phyloP scores from a whole-genome alignment of 2,329 filamentous ascomycete species.

The Fusarium stilboides region DNA sequence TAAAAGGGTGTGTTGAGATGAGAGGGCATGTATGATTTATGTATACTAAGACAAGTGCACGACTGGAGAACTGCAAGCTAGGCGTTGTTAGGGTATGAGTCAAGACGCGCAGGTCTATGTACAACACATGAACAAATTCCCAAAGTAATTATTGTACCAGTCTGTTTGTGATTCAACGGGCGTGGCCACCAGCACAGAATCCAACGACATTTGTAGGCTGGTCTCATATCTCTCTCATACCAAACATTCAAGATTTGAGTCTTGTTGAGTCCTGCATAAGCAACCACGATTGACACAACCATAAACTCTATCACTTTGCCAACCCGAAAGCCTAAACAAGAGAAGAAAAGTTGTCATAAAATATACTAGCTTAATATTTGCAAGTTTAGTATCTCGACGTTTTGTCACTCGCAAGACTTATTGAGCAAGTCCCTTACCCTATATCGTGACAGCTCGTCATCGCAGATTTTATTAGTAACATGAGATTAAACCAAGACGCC shows the following conservation, averaged over 20 bases:
- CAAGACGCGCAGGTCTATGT: constrained; percentile 4
- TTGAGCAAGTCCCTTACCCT: not conserved
- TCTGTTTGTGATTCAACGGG: too few relatives aligned
- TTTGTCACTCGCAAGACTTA: too few relatives aligned
- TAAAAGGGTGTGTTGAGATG: constrained; percentile 18
- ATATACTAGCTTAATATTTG: not conserved
- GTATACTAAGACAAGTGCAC: constrained; percentile 30
- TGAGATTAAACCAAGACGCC: not conserved
- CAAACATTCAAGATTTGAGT: too few relatives aligned
- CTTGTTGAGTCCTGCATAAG: too few relatives aligned
- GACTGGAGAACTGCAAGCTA: not conserved
- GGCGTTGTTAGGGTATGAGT: not conserved
- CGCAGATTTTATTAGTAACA: not conserved
- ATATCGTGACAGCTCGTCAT: not conserved
- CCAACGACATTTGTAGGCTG: too few relatives aligned
- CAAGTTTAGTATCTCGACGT: too few relatives aligned
- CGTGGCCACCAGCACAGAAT: too few relatives aligned
- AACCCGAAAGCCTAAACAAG: too few relatives aligned
- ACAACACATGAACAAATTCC: not conserved
- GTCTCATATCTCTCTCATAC: too few relatives aligned
- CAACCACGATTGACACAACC: too few relatives aligned
- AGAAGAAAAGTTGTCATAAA: not conserved
- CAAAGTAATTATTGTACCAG: too few relatives aligned
- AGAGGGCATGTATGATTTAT: constrained; percentile 36
- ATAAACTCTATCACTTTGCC: too few relatives aligned